These are phyloP conservation scores for Clausena lansium DNA, from an alignment of 345 rosid genomes.

Conservation along the genomic window DNA sequence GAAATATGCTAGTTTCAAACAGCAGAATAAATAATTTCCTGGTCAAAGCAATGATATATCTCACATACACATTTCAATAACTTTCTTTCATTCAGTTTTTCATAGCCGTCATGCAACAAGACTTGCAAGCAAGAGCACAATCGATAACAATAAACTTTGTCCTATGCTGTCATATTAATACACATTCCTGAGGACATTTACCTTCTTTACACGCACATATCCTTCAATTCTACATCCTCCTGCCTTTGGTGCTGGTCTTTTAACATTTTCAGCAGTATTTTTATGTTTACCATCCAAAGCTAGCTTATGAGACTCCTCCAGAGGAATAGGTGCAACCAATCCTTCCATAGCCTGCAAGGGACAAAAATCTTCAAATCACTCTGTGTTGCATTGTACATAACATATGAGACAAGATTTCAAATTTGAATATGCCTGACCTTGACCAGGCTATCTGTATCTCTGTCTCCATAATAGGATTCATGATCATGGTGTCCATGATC, in stretches of 20 bases:
- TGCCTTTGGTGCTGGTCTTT: constrained; percentile 79
- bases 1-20: background rate
- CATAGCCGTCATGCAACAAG: constrained; percentile 1
- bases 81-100: constrained; percentile 10
- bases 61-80: background rate
- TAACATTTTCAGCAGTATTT: constrained; percentile 33
- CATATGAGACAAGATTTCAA: background rate
- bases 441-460: constrained; percentile 92
- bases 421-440: constrained; percentile 47
- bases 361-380: constrained; percentile 17
- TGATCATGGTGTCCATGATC: constrained; percentile 93
- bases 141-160: background rate
- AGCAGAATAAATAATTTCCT: background rate
- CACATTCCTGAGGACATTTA: constrained; percentile 16
- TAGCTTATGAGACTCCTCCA: constrained; percentile 57
- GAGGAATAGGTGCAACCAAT: constrained; percentile 61
- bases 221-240: constrained; percentile 99
- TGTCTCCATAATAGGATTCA: constrained; percentile 98
- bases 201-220: constrained; percentile 95
- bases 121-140: background rate
- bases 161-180: background rate
- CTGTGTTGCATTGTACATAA: background rate
- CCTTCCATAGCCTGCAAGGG: constrained; percentile 65
- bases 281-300: constrained; percentile 53
- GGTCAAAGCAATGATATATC: background rate